Conservation (phyloP, 805 yeast genomes). For the Kodamaea laetipori region DNA sequence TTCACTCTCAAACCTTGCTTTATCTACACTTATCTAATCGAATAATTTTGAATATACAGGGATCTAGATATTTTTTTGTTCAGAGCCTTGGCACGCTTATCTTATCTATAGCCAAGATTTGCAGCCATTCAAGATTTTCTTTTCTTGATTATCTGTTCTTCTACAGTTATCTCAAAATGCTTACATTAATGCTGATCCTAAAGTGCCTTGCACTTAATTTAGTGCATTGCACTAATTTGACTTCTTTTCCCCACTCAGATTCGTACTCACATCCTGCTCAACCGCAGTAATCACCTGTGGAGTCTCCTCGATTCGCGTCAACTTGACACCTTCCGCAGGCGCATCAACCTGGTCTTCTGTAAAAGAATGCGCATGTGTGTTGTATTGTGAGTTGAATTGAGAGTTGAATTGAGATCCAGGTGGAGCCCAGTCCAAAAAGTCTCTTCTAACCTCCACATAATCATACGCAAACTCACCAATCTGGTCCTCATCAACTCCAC, state of each 20-base stretch:
- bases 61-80: too few relatives aligned
- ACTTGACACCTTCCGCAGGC: neutral
- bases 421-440: slow-evolving; percentile 62
- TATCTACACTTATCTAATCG: too few relatives aligned
- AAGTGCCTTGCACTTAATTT: too few relatives aligned
- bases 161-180: too few relatives aligned
- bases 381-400: slow-evolving; percentile 7
- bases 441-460: slow-evolving; percentile 94
- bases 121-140: too few relatives aligned
- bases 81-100: too few relatives aligned
- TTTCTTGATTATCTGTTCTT: too few relatives aligned
- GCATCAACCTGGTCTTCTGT: neutral
- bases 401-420: slow-evolving; percentile 8
- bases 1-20: too few relatives aligned
- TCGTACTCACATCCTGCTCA: slow-evolving; percentile 9
- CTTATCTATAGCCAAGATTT: too few relatives aligned
- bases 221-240: too few relatives aligned
- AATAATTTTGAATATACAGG: too few relatives aligned
- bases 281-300: slow-evolving; percentile 11
- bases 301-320: neutral
- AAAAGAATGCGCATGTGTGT: slow-evolving; percentile 11
- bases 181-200: too few relatives aligned
- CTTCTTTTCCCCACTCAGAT: slow-evolving; percentile 11
- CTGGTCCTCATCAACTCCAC: slow-evolving; percentile 94
- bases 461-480: slow-evolving; percentile 99